Percentiles rank a stretch among this genome's conserved stretches.
Conservation (phyloP, 495 filamentous ascomycete genomes). For the Neurospora africana region DNA sequence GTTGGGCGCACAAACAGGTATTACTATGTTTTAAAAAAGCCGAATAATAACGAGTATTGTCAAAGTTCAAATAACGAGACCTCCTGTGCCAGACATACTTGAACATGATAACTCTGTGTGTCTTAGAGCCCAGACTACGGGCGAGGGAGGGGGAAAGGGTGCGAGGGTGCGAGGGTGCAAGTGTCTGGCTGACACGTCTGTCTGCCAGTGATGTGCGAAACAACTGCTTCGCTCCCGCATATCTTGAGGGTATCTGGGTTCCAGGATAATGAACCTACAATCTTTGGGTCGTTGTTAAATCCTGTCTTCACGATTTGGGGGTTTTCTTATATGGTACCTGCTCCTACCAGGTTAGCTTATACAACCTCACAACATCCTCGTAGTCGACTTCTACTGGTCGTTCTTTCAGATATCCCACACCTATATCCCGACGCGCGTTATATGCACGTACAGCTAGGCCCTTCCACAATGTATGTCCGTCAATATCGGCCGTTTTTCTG, state of each 20-base stretch:
- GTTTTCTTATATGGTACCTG: no score
- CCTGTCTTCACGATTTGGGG: no score
- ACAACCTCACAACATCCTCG: not conserved
- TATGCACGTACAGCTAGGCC: not conserved
- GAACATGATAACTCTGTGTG: not conserved
- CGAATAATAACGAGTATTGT: not conserved
- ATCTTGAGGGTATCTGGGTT: no score
- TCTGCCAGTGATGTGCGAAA: not conserved
- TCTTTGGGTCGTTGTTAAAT: no score
- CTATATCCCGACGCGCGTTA: not conserved
- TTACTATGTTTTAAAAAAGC: not conserved
- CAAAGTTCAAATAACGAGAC: not conserved
- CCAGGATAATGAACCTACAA: no score
- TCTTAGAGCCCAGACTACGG: not conserved
- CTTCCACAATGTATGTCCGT: not conserved
- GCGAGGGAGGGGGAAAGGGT: not conserved
- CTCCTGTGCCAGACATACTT: not conserved
- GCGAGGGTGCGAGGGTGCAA: not conserved
- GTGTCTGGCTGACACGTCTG: not conserved
- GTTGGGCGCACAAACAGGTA: not conserved
- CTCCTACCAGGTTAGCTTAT: not conserved
- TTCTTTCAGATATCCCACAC: not conserved
- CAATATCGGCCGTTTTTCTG: not conserved
- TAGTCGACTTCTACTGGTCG: not conserved
- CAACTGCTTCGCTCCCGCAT: not conserved